These are phyloP conservation scores for Xenosphaeropsis pyriputrescens DNA, from an alignment of 2,329 filamentous ascomycete species.

Conservation along the genomic window DNA sequence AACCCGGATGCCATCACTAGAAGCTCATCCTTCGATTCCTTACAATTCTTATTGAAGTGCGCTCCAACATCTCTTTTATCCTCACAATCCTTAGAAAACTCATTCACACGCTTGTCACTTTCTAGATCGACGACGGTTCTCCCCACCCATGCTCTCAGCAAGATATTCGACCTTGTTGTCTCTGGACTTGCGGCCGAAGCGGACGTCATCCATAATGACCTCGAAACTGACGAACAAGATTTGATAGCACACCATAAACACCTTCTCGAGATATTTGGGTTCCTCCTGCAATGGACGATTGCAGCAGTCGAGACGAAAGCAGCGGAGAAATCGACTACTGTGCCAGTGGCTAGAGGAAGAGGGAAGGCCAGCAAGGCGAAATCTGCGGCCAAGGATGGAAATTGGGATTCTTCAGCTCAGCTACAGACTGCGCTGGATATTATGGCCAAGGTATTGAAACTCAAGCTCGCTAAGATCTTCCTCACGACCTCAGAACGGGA, in stretches of 20 bases:
- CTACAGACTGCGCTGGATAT: constrained; percentile 78
- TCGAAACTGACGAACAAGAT: constrained; percentile 86
- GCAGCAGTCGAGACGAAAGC: constrained; percentile 89
- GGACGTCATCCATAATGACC: constrained; percentile 70
- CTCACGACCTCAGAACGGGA: constrained; percentile 92
- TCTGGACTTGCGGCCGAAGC: constrained; percentile 77
- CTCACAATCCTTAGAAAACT: constrained; percentile 6
- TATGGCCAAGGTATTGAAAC: constrained; percentile 90
- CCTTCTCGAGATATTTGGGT: constrained; percentile 85
- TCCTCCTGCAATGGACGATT: constrained; percentile 88
- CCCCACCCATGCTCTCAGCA: constrained; percentile 72
- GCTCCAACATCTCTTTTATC: constrained; percentile 38
- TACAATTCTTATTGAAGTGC: constrained; percentile 95
- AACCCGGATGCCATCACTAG: constrained; percentile 79
- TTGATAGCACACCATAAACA: constrained; percentile 76
- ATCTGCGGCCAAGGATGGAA: constrained; percentile 58
- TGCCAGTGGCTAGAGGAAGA: constrained; percentile 55
- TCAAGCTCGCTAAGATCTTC: constrained; percentile 88
- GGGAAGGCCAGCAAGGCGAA: constrained; percentile 65
- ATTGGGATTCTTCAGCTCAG: constrained; percentile 81
- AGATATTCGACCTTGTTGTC: constrained; percentile 80
- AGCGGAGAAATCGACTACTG: constrained; percentile 69
- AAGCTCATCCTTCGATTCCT: constrained; percentile 70
- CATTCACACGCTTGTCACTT: constrained; percentile 26
- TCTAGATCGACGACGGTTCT: constrained; percentile 72